A percentile compares a stretch with the other conserved stretches of the same genome.
These are phyloP conservation scores for Arctium lappa DNA, from an alignment of 129 eudicot genomes.

Conservation along the genomic window DNA sequence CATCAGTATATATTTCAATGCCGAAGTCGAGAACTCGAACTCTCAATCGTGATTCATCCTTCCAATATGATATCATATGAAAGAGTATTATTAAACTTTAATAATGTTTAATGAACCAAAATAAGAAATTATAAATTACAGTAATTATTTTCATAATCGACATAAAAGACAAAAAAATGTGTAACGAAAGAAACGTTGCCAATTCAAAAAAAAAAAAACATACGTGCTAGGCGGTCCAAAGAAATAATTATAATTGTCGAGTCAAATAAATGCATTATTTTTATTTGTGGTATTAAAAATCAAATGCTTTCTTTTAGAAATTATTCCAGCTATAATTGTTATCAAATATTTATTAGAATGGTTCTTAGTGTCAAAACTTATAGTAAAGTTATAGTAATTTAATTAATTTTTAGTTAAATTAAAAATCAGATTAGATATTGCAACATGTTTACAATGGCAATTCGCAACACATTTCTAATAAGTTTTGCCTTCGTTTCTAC, in stretches of 20 bases:
- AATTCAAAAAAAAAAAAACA: no score
- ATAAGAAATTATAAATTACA: no score
- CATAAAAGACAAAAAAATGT: no score
- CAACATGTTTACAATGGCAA: no score
- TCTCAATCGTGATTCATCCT: background rate
- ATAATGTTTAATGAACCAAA: slow-evolving; percentile 46
- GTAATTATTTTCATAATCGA: no score
- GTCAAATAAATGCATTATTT: background rate
- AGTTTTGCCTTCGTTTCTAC: no score
- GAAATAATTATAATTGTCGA: background rate
- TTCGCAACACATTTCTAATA: background rate
- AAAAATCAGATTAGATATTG: no score
- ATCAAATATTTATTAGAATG: background rate
- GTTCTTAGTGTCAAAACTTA: background rate
- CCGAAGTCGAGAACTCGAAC: background rate
- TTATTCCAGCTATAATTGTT: background rate
- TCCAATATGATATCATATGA: background rate
- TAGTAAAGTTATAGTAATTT: no score
- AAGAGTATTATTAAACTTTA: no score
- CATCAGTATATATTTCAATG: background rate
- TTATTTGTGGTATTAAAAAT: background rate
- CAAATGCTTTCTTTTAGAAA: background rate
- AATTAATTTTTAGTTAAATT: background rate
- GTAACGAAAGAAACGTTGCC: no score
- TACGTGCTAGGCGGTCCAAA: background rate